Evolutionary conservation across 768 basidiomycete genomes (phyloP), one percentile per base, ranked within the genome.

Genomic region (Pseudohyphozyma bogoriensis): DNA sequence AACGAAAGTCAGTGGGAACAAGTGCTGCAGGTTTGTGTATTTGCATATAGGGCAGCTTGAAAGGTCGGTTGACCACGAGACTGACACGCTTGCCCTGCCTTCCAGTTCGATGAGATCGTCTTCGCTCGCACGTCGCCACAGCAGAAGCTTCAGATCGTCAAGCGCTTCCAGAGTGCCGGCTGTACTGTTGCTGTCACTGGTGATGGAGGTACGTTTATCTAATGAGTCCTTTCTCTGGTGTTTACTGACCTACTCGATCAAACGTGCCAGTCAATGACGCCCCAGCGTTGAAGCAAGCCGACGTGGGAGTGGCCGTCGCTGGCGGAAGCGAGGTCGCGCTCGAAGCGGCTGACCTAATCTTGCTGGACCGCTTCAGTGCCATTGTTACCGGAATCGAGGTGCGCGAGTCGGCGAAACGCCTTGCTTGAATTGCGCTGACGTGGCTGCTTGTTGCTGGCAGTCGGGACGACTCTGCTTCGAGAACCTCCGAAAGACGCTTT

Each of bases 121-220:
- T 83, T 85, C 60, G 82, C 82, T 1, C 76, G 83, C 8, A 83
- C 82, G 2, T 80, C 79, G 0, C 83, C 83, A 0, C 80, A 83
- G 67, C 82, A 83, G 72, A 85, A 85, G 68, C 73, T 84, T 1
- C 77, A 79, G 50, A 84, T 85, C 62, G 83, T 85, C 32, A 79
- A 81, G 58, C 77, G 78, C 37, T 77, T 83, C 63, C 81, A 84
- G 69, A 72, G 71, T 12, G 72, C 78, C 4, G 79, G 77, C 3
- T 77, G 78, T 63, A 77, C 80, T 2, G 82, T 83, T 8, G 82
- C 80, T 2, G 82, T 83, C 59, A 84, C 83, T 6, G 83, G 84
- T 4, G 83, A 85, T 69, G 83, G 83, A 32, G 37, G 37, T 37
- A 37, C 37, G 37, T 18, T 10, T 18, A 37, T 10, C 37, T 10